Evolutionary conservation across 2,329 filamentous ascomycete species (phyloP).

Genomic region (Colletotrichum simmondsii): DNA sequence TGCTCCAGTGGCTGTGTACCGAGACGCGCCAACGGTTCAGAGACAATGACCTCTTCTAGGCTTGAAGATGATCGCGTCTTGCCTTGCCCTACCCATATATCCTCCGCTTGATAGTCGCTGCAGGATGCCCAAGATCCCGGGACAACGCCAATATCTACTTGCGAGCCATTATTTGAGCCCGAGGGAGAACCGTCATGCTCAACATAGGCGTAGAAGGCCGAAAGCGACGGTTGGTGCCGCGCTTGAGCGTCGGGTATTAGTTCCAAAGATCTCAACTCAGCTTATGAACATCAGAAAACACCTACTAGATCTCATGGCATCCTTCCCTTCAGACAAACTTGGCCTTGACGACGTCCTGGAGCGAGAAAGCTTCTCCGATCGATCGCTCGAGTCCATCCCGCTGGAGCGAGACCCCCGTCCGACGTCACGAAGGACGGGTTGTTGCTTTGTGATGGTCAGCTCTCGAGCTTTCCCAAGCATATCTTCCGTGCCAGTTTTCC

Average conservation of each 20-base stretch:
- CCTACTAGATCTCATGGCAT: constrained; percentile 6
- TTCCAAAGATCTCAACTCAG: not conserved
- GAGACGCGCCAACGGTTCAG: not conserved
- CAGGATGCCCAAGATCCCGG: not conserved
- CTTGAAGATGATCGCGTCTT: not conserved
- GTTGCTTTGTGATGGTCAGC: constrained; percentile 29
- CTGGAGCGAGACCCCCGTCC: constrained; percentile 19
- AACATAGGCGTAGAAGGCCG: constrained; percentile 26
- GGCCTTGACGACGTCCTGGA: constrained; percentile 8
- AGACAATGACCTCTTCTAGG: not conserved
- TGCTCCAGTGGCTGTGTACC: not conserved
- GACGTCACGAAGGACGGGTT: constrained; percentile 23
- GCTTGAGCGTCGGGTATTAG: constrained; percentile 11
- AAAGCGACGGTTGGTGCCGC: constrained; percentile 17
- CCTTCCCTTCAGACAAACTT: not conserved
- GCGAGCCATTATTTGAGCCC: not conserved
- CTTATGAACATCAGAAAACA: not conserved
- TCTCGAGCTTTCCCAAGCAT: constrained; percentile 24
- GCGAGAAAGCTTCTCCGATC: not conserved
- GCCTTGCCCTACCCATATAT: not conserved
- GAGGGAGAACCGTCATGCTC: not conserved
- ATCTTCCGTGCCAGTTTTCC: not conserved
- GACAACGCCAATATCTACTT: not conserved
- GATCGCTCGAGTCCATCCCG: constrained; percentile 17
- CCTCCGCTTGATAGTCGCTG: not conserved